Conservation (phyloP, 306 rosid species). For the Citrullus amarus region DNA sequence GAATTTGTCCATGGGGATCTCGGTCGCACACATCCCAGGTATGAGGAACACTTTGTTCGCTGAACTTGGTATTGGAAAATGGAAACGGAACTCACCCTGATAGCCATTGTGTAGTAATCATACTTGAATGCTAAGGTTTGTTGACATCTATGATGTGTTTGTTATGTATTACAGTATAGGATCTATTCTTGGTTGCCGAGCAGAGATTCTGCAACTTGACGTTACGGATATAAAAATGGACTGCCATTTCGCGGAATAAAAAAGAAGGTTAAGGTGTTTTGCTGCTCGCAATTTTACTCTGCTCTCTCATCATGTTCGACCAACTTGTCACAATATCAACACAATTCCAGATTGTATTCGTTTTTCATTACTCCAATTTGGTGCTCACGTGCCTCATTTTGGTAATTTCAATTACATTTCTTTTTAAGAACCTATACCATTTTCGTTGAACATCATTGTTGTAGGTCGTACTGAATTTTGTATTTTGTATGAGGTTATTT, state of each 20-base stretch:
- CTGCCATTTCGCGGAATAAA: slow-evolving; percentile 32
- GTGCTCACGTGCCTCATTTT: not conserved
- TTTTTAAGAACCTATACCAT: not conserved
- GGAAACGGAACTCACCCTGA: not conserved
- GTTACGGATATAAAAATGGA: slow-evolving; percentile 93
- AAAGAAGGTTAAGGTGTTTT: not conserved
- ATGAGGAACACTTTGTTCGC: slow-evolving; percentile 9
- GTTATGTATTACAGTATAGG: slow-evolving; percentile 49
- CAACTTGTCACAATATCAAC: not conserved
- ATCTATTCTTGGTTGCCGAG: slow-evolving; percentile 71
- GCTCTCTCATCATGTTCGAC: not conserved
- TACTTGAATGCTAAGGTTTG: not conserved
- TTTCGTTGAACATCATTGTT: not conserved
- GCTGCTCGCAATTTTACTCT: not conserved
- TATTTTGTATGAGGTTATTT: not conserved
- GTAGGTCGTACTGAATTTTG: not conserved
- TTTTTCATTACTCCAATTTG: not conserved
- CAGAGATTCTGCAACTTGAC: slow-evolving; percentile 82
- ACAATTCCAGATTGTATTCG: not conserved
- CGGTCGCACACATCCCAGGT: slow-evolving; percentile 90
- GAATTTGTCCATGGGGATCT: slow-evolving; percentile 95
- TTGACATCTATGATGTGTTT: not conserved
- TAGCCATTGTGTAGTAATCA: no score
- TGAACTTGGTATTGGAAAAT: no score
- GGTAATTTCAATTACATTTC: not conserved